Evolutionary conservation across 305 asterid genomes (phyloP), one percentile per base, ranked within the genome.

Genomic region (Salvia sclarea): DNA sequence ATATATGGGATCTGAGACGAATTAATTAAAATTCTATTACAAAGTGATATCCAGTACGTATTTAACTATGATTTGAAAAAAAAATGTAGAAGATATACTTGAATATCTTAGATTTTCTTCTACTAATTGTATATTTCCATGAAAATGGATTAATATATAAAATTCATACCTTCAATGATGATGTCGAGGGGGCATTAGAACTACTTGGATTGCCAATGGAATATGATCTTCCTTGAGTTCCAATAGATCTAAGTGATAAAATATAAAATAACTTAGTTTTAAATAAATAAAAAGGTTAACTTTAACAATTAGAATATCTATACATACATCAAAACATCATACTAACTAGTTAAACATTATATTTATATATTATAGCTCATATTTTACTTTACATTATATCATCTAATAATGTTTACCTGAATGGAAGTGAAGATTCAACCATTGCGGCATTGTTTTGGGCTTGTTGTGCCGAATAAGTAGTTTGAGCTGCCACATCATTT

Each of bases 101-200:
- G 45, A 8, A 40, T 4, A 11, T 0, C 14, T 11, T 11, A 40
- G 11, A 9, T 40, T 40, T 40, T 1, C 2, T 25, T 25, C 31
- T 25, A n/a, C n/a, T n/a, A n/a, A n/a, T n/a, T n/a, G n/a, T n/a
- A 6, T 33, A 8, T 37, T 37, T 8, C 10, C 41, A 37, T 14
- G 10, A 44, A 45, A 2, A 53, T 1, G 1, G n/a, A n/a, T n/a
- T 0, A 54, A 16, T 17, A 47, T 16, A 47, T 16, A 49, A 7
- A 21, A 24, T 22, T 1, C 44, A 11, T 73, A 73, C 77, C 77
- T 33, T 73, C 55, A 64, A 24, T n/a, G n/a, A n/a, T n/a, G n/a
- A n/a, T n/a, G 61, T 2, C 5, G 52, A 8, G 10, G 64, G 70
- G 43, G 24, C 54, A 2, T 20, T 57, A 54, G 40, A 21, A 22